A percentile compares a stretch with the other conserved stretches of the same genome.
phyloP scores from a whole-genome alignment of 2,329 filamentous ascomycete genomes.

The Sphaerulina vaccinii region DNA sequence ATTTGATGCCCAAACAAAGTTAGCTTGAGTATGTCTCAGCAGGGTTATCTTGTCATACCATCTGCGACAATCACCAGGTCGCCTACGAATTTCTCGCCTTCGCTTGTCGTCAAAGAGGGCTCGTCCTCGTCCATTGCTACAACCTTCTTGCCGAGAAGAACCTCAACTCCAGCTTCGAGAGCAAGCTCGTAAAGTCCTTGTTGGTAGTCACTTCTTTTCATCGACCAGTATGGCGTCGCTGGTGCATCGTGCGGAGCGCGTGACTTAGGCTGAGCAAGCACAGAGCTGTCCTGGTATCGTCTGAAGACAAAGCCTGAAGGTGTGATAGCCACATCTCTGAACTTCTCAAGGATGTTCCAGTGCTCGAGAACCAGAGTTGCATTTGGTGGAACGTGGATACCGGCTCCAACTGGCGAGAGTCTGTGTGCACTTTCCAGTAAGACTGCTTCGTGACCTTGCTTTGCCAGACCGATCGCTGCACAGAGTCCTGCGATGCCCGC shows the following conservation, averaged over 20 bases:
- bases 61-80: slow-evolving; percentile 8
- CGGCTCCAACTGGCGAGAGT: slow-evolving; percentile 6
- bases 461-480: slow-evolving; percentile 1
- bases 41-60: slow-evolving; percentile 1
- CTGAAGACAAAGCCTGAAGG: slow-evolving; percentile 10
- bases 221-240: slow-evolving; percentile 4
- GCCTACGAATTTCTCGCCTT: slow-evolving; percentile 1
- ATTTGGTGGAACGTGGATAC: slow-evolving; percentile 6
- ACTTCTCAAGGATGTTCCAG: slow-evolving; percentile 6
- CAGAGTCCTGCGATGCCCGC: slow-evolving; percentile 7
- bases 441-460: slow-evolving; percentile 1
- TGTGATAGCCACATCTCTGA: slow-evolving; percentile 1
- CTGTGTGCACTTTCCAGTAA: slow-evolving; percentile 9
- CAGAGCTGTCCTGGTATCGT: slow-evolving; percentile 4
- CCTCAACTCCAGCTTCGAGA: slow-evolving; percentile 1
- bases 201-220: slow-evolving; percentile 12
- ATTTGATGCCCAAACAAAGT: slow-evolving; percentile 6
- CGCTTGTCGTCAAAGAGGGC: slow-evolving; percentile 3
- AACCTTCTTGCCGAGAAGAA: slow-evolving; percentile 1
- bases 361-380: slow-evolving; percentile 5
- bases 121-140: not conserved
- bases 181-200: slow-evolving; percentile 7
- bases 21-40: slow-evolving; percentile 2
- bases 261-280: not conserved
- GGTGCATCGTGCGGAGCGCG: not conserved